A percentile compares a stretch with the other conserved stretches of the same genome.
Conservation (phyloP, 768 basidiomycete genomes). For the Kwoniella sp. region DNA sequence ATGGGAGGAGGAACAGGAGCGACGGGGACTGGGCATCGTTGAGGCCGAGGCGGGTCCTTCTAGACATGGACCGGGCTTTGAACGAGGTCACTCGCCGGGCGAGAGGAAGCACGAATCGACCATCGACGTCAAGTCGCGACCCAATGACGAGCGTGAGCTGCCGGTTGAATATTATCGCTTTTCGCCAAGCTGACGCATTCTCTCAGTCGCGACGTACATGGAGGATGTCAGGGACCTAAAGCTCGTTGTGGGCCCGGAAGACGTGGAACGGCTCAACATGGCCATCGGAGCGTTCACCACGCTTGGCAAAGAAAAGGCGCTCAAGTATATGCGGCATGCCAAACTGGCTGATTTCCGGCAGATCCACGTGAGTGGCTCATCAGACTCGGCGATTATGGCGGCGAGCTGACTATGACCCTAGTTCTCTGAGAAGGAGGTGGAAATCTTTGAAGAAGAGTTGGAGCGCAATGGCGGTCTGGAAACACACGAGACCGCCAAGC, state of each 20-base stretch:
- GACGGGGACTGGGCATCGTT: conserved; percentile 14
- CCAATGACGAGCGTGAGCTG: conserved; percentile 29
- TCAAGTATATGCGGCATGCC: conserved; percentile 18
- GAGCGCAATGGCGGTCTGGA: conserved; percentile 42
- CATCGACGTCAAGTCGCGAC: conserved; percentile 27
- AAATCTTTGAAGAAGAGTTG: conserved; percentile 37
- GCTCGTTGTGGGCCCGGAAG: conserved; percentile 36
- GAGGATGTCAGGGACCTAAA: conserved; percentile 19
- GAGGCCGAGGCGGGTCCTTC: conserved; percentile 40
- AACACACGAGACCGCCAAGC: conserved; percentile 39
- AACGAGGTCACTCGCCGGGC: conserved; percentile 36
- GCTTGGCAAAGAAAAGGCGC: conserved; percentile 24
- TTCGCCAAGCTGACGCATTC: conserved; percentile 5
- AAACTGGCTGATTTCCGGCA: conserved; percentile 34
- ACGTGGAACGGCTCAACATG: conserved; percentile 35
- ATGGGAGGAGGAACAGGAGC: conserved; percentile 47
- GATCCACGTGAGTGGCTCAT: conserved; percentile 20
- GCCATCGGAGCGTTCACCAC: conserved; percentile 23
- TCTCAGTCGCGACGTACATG: conserved; percentile 32
- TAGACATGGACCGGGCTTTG: conserved; percentile 32
- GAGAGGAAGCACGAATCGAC: conserved; percentile 40
- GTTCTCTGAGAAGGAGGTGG: conserved; percentile 39
- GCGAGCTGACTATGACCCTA: conserved; percentile 10
- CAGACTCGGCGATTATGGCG: too few species aligned
- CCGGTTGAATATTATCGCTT: too few species aligned